A percentile compares a stretch with the other conserved stretches of the same genome.
These are phyloP conservation scores for Prunus mira DNA, from an alignment of 306 rosid species.

Conservation along the genomic window DNA sequence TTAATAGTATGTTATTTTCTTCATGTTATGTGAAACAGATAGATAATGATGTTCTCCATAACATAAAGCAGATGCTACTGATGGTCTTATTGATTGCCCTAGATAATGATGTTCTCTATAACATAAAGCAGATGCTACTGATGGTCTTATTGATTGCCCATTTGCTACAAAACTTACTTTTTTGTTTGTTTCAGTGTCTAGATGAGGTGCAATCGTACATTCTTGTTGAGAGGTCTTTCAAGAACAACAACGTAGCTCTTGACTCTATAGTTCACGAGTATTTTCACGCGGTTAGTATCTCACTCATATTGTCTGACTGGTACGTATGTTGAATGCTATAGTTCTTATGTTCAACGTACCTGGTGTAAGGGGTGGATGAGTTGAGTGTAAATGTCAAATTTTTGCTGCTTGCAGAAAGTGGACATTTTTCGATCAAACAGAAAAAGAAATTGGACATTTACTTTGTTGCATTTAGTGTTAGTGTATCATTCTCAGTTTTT, in stretches of 20 bases:
- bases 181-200: slow-evolving; percentile 51
- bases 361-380: slow-evolving; percentile 1
- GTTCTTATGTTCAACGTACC: neutral
- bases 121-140: neutral
- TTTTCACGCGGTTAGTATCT: slow-evolving; percentile 64
- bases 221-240: slow-evolving; percentile 56
- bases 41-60: neutral
- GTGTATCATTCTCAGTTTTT: slow-evolving; percentile 5
- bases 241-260: slow-evolving; percentile 43
- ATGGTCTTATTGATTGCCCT: slow-evolving; percentile 1
- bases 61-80: neutral
- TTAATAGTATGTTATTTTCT: neutral
- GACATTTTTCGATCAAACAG: neutral
- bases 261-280: slow-evolving; percentile 49
- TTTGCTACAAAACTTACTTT: slow-evolving; percentile 1
- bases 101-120: neutral
- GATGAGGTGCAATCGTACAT: slow-evolving; percentile 92
- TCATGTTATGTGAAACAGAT: neutral
- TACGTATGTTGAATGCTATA: neutral
- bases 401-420: neutral
- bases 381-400: neutral
- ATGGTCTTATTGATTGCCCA: slow-evolving; percentile 1
- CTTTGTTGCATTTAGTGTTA: slow-evolving; percentile 4
- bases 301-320: neutral
- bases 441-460: neutral